phyloP scores from a whole-genome alignment of 2,329 filamentous ascomycete species.

The Aureobasidium pullulans region DNA sequence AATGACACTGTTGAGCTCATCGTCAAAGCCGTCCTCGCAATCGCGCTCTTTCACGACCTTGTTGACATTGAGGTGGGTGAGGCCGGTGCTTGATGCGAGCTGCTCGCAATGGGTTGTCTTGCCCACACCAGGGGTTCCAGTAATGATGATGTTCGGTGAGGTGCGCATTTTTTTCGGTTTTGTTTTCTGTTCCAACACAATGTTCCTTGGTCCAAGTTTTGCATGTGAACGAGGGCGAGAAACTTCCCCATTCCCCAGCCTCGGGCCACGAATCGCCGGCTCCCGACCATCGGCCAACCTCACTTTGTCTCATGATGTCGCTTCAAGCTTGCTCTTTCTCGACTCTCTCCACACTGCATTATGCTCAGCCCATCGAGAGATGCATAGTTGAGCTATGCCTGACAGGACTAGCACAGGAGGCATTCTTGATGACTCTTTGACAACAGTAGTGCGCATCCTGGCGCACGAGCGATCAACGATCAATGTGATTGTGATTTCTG shows the following conservation, averaged over 20 bases:
- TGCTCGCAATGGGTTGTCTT: conserved; percentile 89
- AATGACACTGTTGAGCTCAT: conserved; percentile 79
- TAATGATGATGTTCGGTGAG: conserved; percentile 83
- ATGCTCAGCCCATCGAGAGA: too few relatives aligned
- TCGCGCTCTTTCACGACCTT: conserved; percentile 81
- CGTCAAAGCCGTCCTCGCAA: conserved; percentile 80
- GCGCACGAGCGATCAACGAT: too few relatives aligned
- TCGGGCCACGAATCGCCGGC: too few relatives aligned
- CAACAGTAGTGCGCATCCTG: too few relatives aligned
- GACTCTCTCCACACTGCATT: too few relatives aligned
- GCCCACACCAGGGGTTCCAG: conserved; percentile 89
- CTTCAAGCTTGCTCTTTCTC: too few relatives aligned
- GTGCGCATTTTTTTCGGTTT: conserved; percentile 31
- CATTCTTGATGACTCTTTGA: too few relatives aligned
- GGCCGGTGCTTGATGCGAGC: conserved; percentile 65
- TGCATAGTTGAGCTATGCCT: too few relatives aligned
- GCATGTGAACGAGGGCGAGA: conserved; percentile 1
- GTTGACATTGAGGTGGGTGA: conserved; percentile 83
- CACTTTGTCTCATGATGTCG: too few relatives aligned
- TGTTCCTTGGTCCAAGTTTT: neutral
- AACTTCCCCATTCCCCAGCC: neutral
- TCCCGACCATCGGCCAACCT: neutral
- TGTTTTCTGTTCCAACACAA: neutral
- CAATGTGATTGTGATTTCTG: too few relatives aligned
- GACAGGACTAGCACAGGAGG: too few relatives aligned